Base-by-base conservation (phyloP, 176 grass and related monocot genomes). In the Saccharum officinarum region DNA sequence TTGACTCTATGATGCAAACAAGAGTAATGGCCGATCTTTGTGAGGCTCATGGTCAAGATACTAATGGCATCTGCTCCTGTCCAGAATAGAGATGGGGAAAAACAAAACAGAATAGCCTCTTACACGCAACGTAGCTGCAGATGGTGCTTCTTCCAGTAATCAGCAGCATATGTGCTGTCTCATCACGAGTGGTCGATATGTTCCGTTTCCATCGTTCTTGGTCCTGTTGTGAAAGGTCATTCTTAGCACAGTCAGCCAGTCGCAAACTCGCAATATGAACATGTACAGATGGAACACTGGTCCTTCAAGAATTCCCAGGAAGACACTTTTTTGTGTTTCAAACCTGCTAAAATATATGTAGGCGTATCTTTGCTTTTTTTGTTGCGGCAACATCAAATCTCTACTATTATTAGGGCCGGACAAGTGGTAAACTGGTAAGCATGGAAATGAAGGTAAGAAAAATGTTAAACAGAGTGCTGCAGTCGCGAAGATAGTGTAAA, bases 381-480 rank as follows among this genome's bases (percentile, higher is more conserved):
- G 18, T 7, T 50, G 6, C 8, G 13, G 15, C 16, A 50, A 46
- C 72, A 50, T 10, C 26, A 52, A 74, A 52, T 73, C 20, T 23
- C 44, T 31, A 31, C 28, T 15, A 47, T 49, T 49, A 47, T 57
- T 57, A 45, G 71, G 46, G 44, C 25, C 44, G 3, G 14, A 31
- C 23, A 28, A 75, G 26, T 17, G 44, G 28, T 17, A 36, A 31
- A 22, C 4, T 17, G 25, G 16, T 30, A 22, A 18, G 31, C 9
- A 55, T 13, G 26, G 42, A 49, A 31, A 50, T 50, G 49, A 36
- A 20, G 7, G 73, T 4, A 17, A 17, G 18, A 22, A 37, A 17
- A 76, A 52, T 76, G 73, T 57, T 66, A 42, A 22, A 33, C 15
- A 79, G 77, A 79, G 57, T n/a, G 42, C 18, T 46, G 55, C 8